These are phyloP conservation scores for Taxawa tesnikishii DNA, from an alignment of 2,329 filamentous ascomycete species.

Conservation along the genomic window DNA sequence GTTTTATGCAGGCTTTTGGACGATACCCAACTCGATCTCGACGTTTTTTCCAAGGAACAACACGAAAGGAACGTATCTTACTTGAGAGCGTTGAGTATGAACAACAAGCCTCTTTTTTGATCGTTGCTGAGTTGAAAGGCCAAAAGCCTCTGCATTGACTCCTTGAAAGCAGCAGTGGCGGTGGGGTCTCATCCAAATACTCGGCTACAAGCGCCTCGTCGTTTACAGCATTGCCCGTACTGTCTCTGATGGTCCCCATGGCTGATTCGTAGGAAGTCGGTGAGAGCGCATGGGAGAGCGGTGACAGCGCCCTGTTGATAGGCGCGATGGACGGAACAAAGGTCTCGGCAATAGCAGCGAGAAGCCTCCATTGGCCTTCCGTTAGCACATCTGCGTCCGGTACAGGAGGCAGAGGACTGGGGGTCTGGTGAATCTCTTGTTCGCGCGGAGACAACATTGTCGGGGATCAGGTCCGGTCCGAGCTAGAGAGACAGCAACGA, in stretches of 20 bases:
- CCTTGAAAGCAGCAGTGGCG: conserved; percentile 40
- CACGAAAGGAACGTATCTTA: conserved; percentile 26
- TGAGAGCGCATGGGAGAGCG: conserved; percentile 26
- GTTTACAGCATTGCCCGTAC: conserved; percentile 22
- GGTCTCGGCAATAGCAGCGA: conserved; percentile 45
- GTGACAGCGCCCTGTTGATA: background rate
- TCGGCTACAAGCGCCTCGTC: conserved; percentile 20
- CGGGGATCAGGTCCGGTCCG: no score
- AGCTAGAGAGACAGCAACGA: no score
- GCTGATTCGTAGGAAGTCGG: conserved; percentile 38
- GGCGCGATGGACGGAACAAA: conserved; percentile 45
- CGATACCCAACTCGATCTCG: no score
- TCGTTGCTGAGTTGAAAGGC: conserved; percentile 35
- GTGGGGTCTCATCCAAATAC: conserved; percentile 22
- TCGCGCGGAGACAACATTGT: no score
- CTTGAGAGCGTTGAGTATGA: conserved; percentile 43
- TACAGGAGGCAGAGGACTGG: conserved; percentile 31
- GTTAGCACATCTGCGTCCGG: conserved; percentile 37
- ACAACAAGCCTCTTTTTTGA: conserved; percentile 34
- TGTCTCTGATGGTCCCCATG: conserved; percentile 26
- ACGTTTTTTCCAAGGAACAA: no score
- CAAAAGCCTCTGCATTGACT: conserved; percentile 37
- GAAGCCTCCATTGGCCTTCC: conserved; percentile 44
- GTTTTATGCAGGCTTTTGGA: background rate
- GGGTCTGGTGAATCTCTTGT: conserved; percentile 2